phyloP scores from a whole-genome alignment of 1,139 yeast species.

The Pichia sp. region DNA sequence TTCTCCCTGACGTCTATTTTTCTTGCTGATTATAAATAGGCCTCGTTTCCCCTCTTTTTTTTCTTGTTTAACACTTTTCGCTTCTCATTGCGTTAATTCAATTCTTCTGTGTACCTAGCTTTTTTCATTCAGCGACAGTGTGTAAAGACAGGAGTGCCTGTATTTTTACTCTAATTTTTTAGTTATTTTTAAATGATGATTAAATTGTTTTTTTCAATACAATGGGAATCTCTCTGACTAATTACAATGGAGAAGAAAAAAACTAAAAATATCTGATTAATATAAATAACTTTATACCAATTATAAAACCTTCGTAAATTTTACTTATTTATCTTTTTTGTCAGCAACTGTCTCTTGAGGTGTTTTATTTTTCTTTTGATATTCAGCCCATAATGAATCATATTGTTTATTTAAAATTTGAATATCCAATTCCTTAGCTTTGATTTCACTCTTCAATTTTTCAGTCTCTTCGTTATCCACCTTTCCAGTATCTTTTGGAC shows the following conservation, averaged over 20 bases:
- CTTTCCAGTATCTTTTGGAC: too few relatives aligned
- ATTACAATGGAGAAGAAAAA: slow-evolving; percentile 13
- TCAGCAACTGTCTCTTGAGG: not conserved
- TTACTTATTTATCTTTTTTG: slow-evolving; percentile 4
- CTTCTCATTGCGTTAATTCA: not conserved
- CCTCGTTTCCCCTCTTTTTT: not conserved
- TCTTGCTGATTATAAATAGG: too few relatives aligned
- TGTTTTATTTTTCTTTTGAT: slow-evolving; percentile 39
- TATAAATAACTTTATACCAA: not conserved
- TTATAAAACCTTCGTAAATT: too few relatives aligned
- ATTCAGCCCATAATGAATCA: slow-evolving; percentile 46
- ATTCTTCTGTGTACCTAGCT: not conserved
- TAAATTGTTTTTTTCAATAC: slow-evolving; percentile 12
- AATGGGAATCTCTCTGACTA: slow-evolving; percentile 18
- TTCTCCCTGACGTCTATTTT: not conserved
- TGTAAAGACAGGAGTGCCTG: not conserved
- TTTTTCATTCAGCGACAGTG: not conserved
- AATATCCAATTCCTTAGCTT: slow-evolving; percentile 46
- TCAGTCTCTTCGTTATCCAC: not conserved
- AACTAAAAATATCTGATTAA: slow-evolving; percentile 11
- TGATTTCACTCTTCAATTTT: not conserved
- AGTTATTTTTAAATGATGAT: slow-evolving; percentile 4
- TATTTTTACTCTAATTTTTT: not conserved
- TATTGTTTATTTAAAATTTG: slow-evolving; percentile 49
- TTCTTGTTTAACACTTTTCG: not conserved